Conservation (phyloP, 129 eudicot species). For the Silybum marianum region DNA sequence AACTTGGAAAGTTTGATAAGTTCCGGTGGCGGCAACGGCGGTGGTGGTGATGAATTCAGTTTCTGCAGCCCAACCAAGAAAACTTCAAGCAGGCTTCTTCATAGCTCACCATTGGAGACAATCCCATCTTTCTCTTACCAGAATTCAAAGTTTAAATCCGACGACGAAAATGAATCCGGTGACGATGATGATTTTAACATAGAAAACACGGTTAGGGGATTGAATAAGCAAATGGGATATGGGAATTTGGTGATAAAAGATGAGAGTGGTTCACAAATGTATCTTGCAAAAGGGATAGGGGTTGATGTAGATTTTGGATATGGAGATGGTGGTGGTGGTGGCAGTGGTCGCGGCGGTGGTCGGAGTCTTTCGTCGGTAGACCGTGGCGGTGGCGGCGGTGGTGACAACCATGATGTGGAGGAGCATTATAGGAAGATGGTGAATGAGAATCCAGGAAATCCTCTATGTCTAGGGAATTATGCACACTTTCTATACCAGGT, state of each 20-base stretch:
- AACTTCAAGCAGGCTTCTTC: conserved; percentile 31
- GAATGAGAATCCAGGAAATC: conserved; percentile 66
- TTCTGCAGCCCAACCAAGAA: conserved; percentile 37
- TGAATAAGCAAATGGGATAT: conserved; percentile 31
- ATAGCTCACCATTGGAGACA: conserved; percentile 51
- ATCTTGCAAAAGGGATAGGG: conserved; percentile 78
- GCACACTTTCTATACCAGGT: conserved; percentile 80
- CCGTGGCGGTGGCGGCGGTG: conserved; percentile 40
- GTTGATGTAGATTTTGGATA: conserved; percentile 31
- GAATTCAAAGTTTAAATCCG: conserved; percentile 32
- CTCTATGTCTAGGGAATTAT: conserved; percentile 71
- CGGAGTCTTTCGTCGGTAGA: conserved; percentile 32
- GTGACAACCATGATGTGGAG: conserved; percentile 39
- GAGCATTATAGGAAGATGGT: conserved; percentile 80
- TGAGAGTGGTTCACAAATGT: conserved; percentile 49
- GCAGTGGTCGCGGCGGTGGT: conserved; percentile 42
- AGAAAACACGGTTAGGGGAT: conserved; percentile 22
- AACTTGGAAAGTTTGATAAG: conserved; percentile 56
- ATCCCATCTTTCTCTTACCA: conserved; percentile 69
- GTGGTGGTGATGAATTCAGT: conserved; percentile 45
- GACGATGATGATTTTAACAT: conserved; percentile 23
- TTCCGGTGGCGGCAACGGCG: not conserved
- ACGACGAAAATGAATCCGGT: conserved; percentile 37
- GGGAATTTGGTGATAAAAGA: conserved; percentile 29
- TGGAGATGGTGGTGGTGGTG: conserved; percentile 37